phyloP scores from a whole-genome alignment of 257 asterid genomes.

The Nicotiana undulata region DNA sequence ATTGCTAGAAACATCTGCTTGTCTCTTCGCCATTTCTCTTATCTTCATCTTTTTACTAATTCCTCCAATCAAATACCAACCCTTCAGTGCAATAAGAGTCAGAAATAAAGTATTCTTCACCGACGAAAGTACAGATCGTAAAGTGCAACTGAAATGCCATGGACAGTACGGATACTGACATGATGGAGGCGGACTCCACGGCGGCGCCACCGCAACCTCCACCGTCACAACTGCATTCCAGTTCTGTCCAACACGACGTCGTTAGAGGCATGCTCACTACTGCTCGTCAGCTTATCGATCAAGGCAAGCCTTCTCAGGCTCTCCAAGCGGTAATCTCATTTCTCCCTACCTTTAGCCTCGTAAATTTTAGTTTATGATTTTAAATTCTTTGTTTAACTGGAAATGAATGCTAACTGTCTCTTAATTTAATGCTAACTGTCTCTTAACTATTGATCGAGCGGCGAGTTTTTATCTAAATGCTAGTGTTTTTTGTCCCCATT shows the following conservation, averaged over 20 bases:
- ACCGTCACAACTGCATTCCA: constrained; percentile 12
- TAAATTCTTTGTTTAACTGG: neutral
- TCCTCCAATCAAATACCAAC: neutral
- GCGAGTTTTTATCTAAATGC: neutral
- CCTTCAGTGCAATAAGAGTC: neutral
- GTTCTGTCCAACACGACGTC: constrained; percentile 32
- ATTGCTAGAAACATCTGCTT: constrained; percentile 42
- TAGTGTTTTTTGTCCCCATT: neutral
- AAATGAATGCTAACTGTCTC: neutral
- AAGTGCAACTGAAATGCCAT: constrained; percentile 36
- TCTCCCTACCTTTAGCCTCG: neutral
- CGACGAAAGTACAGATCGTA: neutral
- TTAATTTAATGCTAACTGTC: neutral
- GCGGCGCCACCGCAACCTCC: constrained; percentile 19
- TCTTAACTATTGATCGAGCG: neutral
- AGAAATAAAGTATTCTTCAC: neutral
- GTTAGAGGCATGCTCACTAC: constrained; percentile 43
- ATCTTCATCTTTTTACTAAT: neutral
- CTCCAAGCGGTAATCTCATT: constrained; percentile 61
- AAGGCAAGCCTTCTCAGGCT: constrained; percentile 82
- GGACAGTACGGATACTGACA: constrained; percentile 53
- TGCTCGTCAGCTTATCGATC: constrained; percentile 74
- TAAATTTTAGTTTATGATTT: neutral
- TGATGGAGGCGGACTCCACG: constrained; percentile 63
- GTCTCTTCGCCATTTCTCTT: neutral